Conservation (phyloP, 1,139 yeast species). For the Blastobotrys niveus region DNA sequence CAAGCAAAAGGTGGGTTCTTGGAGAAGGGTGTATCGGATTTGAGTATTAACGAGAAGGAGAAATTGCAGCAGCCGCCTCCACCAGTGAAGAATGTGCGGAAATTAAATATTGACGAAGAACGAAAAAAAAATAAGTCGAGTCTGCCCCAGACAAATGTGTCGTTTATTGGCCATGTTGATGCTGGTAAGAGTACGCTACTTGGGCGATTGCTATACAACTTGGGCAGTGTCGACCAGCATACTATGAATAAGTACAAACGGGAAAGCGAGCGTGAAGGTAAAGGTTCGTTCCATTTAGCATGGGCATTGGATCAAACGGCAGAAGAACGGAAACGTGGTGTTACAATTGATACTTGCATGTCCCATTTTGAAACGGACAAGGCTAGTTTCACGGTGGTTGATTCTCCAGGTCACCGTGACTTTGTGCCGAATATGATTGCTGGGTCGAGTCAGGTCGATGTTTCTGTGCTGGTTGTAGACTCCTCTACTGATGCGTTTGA, state of each 20-base stretch:
- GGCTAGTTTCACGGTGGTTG: conserved; percentile 77
- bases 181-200: conserved; percentile 95
- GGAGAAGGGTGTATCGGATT: conserved; percentile 11
- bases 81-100: conserved; percentile 4
- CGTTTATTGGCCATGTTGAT: conserved; percentile 81
- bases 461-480: conserved; percentile 71
- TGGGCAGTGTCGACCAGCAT: conserved; percentile 72
- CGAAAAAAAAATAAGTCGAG: conserved; percentile 12
- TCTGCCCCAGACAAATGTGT: conserved; percentile 25
- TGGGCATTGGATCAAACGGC: conserved; percentile 97
- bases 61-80: background rate
- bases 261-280: conserved; percentile 79
- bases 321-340: conserved; percentile 82
- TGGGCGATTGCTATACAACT: conserved; percentile 80
- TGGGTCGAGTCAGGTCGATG: conserved; percentile 81
- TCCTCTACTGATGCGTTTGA: conserved; percentile 81
- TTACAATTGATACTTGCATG: conserved; percentile 88
- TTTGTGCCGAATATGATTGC: conserved; percentile 99
- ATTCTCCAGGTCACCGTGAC: conserved; percentile 98
- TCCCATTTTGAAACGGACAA: conserved; percentile 67
- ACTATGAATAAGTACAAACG: conserved; percentile 69
- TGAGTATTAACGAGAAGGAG: conserved; percentile 5
- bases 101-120: conserved; percentile 21
- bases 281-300: conserved; percentile 89
- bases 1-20: conserved; percentile 38